Conservation (phyloP, 108 stramenopile genomes). For the Parietichytrium sp. region DNA sequence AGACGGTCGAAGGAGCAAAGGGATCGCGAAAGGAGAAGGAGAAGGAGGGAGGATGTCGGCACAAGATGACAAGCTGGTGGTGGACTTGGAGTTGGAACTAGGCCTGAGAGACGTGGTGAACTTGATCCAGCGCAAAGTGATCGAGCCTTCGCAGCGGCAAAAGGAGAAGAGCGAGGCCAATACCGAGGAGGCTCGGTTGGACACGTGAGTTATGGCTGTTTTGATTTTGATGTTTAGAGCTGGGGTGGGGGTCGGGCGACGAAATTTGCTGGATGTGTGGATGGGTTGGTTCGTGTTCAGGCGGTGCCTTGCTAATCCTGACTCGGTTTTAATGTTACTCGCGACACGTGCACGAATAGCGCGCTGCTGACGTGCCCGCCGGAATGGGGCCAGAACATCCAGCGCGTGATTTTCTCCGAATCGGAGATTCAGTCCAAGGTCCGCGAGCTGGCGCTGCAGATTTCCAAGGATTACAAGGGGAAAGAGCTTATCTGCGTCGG, state of each 20-base stretch:
- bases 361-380: conserved; percentile 26
- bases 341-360: not conserved
- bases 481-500: conserved; percentile 8
- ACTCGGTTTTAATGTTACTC: no score
- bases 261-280: no score
- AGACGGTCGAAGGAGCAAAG: no score
- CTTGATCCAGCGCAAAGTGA: conserved; percentile 37
- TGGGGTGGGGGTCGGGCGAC: no score
- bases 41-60: no score
- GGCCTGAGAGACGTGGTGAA: conserved; percentile 32
- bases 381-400: conserved; percentile 7
- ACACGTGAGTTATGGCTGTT: no score
- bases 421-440: not conserved
- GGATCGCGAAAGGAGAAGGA: no score
- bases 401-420: conserved; percentile 33
- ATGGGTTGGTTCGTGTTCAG: no score
- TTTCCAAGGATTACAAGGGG: not conserved
- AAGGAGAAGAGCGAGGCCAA: no score
- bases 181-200: no score
- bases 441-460: conserved; percentile 4
- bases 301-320: no score
- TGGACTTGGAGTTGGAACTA: conserved; percentile 35
- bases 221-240: no score
- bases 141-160: conserved; percentile 21
- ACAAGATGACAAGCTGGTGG: not conserved